These are phyloP conservation scores for Physcomitrium patens DNA, from an alignment of 225 moss, liverwort and hornwort species.

Conservation along the genomic window DNA sequence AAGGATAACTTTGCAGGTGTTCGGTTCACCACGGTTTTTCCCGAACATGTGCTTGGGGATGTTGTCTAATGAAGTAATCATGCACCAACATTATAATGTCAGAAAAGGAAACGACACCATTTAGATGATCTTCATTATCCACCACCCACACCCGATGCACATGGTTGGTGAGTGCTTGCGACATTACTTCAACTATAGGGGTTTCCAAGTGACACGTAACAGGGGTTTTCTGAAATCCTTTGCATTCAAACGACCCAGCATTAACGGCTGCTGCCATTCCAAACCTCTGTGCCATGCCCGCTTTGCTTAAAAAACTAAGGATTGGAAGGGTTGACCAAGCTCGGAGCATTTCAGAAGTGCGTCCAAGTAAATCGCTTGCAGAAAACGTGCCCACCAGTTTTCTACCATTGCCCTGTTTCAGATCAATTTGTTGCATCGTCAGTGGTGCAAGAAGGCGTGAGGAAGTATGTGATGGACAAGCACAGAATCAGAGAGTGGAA, in stretches of 20 bases:
- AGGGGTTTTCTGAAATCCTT: conserved; percentile 45
- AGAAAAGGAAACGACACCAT: conserved; percentile 77
- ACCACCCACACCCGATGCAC: conserved; percentile 87
- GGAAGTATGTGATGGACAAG: neutral
- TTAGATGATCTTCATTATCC: conserved; percentile 54
- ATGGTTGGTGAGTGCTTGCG: conserved; percentile 57
- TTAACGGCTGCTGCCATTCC: conserved; percentile 70
- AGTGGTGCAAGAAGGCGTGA: neutral
- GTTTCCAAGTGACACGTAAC: conserved; percentile 73
- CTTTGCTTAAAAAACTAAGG: conserved; percentile 69
- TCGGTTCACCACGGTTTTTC: neutral
- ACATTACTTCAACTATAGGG: conserved; percentile 66
- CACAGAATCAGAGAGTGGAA: neutral
- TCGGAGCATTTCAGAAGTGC: conserved; percentile 63
- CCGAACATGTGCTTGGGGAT: conserved; percentile 8
- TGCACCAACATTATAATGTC: conserved; percentile 68
- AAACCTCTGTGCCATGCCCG: conserved; percentile 58
- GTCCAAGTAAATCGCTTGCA: conserved; percentile 81
- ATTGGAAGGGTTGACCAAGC: conserved; percentile 70
- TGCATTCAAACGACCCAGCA: conserved; percentile 44
- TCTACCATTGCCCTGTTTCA: conserved; percentile 78
- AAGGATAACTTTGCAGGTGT: neutral
- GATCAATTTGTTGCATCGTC: neutral
- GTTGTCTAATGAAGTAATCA: conserved; percentile 27
- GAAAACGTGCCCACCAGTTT: conserved; percentile 85